Percentiles rank a stretch among this genome's conserved stretches.
Conservation (phyloP, 371 early-diverging fungal species). For the Apophysomyces trapeziformis region DNA sequence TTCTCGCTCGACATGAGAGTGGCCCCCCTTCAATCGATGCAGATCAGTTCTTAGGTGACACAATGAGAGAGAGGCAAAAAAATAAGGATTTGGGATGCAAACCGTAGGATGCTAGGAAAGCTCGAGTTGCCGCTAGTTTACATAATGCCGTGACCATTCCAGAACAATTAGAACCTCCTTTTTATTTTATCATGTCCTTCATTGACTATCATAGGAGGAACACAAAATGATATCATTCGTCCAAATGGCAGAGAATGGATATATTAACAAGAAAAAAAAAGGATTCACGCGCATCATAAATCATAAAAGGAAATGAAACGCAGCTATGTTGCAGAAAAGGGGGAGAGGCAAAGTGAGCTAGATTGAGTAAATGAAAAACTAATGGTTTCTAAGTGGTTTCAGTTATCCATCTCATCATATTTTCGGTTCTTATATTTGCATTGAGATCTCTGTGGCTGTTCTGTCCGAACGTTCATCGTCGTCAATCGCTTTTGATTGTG, state of each 20-base stretch:
- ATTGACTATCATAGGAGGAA: too few species aligned
- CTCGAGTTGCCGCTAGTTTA: too few species aligned
- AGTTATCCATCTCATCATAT: not conserved
- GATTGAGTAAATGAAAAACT: not conserved
- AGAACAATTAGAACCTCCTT: too few species aligned
- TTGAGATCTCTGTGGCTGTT: constrained; percentile 24
- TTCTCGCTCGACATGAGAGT: too few species aligned
- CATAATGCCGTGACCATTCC: too few species aligned
- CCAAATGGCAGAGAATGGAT: not conserved
- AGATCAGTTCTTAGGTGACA: too few species aligned
- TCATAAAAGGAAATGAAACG: not conserved
- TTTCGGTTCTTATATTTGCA: constrained; percentile 11
- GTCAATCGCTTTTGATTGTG: not conserved
- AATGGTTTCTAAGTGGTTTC: constrained; percentile 5
- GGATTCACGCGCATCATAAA: not conserved
- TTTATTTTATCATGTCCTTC: too few species aligned
- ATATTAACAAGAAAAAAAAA: not conserved
- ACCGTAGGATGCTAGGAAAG: too few species aligned
- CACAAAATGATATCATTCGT: too few species aligned
- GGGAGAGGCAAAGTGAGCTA: not conserved
- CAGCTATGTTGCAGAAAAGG: not conserved
- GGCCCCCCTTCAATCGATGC: too few species aligned
- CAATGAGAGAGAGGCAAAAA: too few species aligned
- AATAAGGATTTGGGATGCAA: too few species aligned
- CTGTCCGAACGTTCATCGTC: constrained; percentile 24